Evolutionary conservation across 176 grass and related monocot species (phyloP).

Genomic region (Lolium multiflorum): DNA sequence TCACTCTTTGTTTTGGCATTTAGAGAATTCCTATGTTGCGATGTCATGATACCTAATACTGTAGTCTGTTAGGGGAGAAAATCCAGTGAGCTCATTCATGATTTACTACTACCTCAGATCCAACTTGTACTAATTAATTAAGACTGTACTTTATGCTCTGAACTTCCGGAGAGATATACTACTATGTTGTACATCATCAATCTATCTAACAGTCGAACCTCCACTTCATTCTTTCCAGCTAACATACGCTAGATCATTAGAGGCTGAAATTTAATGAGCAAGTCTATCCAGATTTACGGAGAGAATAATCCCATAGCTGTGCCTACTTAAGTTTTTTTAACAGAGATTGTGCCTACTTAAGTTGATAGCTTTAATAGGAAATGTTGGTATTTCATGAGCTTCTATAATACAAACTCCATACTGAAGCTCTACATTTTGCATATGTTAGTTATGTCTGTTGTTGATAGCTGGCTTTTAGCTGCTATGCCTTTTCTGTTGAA

Average conservation of each 20-base stretch:
- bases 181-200: neutral
- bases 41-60: constrained; percentile 18
- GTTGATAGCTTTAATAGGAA: constrained; percentile 7
- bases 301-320: constrained; percentile 9
- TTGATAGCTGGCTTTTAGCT: too few species aligned
- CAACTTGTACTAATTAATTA: constrained; percentile 12
- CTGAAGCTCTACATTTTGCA: too few species aligned
- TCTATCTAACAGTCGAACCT: neutral
- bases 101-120: constrained; percentile 6
- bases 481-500: too few species aligned
- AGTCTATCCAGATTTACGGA: neutral
- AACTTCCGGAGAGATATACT: neutral
- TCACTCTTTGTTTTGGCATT: neutral
- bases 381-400: neutral
- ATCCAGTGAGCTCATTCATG: neutral
- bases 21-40: constrained; percentile 9
- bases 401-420: neutral
- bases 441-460: too few species aligned
- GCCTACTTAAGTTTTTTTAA: too few species aligned
- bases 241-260: constrained; percentile 22
- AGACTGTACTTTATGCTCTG: neutral
- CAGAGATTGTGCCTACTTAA: neutral
- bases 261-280: neutral
- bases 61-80: neutral
- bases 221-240: constrained; percentile 2